A percentile compares a stretch with the other conserved stretches of the same genome.
phyloP scores from a whole-genome alignment of 208 protist genomes.

The Crithidia acanthocephali region DNA sequence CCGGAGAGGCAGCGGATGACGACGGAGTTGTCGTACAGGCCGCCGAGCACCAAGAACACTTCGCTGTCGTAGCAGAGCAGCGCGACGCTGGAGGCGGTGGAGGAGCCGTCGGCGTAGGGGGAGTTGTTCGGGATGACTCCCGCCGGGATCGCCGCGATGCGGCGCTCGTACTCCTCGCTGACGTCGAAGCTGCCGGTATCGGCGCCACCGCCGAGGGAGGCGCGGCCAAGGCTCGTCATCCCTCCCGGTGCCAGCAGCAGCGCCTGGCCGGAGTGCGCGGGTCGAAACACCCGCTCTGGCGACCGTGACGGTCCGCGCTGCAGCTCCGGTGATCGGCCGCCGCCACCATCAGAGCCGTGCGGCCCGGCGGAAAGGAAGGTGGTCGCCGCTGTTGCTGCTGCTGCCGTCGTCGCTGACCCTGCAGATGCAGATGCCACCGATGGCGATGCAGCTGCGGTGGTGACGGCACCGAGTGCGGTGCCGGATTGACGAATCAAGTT shows the following conservation, averaged over 20 bases:
- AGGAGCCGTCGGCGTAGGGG: constrained; percentile 52
- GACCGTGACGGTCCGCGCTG: not conserved
- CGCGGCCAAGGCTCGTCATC: not conserved
- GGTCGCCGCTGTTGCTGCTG: not conserved
- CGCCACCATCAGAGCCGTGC: not conserved
- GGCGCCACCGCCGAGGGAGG: not conserved
- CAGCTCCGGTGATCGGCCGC: constrained; percentile 4
- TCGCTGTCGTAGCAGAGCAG: constrained; percentile 72
- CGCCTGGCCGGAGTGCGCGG: not conserved
- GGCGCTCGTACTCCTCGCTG: constrained; percentile 64
- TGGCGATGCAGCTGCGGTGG: not conserved
- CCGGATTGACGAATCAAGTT: constrained; percentile 21
- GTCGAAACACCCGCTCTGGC: not conserved
- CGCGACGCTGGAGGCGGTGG: constrained; percentile 53
- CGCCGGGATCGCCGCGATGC: constrained; percentile 51
- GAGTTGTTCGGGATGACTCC: constrained; percentile 63
- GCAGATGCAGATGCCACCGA: too few species aligned
- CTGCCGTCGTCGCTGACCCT: not conserved
- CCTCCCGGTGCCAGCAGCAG: not conserved
- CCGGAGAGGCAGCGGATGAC: constrained; percentile 63
- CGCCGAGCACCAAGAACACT: constrained; percentile 76
- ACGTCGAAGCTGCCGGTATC: constrained; percentile 67
- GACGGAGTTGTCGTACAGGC: constrained; percentile 86
- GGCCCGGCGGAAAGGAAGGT: not conserved
- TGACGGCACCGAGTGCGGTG: not conserved